Evolutionary conservation across 371 early-diverging fungal species (phyloP), one percentile per base, ranked within the genome.

Genomic region (Saksenaea vasiformis): DNA sequence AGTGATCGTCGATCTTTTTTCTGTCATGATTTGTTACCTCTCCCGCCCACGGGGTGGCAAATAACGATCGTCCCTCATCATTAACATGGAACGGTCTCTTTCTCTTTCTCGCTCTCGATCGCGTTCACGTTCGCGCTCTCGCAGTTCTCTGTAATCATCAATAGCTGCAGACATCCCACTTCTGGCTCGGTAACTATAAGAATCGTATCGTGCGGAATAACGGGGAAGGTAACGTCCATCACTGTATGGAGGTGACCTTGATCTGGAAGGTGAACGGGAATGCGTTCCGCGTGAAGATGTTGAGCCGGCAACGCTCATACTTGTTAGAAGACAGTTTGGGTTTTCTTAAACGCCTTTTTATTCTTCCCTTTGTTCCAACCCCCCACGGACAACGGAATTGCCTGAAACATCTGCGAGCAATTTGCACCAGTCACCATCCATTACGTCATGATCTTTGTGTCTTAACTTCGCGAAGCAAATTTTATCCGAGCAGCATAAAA

Each of bases 301-400:
- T 66, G 82, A 82, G 68, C 82, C 82, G 38, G 79, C 70, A 62
- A 69, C 80, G 71, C 75, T 86, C 85, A 73, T 84, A 70, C 51
- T 47, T 14, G 11, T 39, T 39, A 39, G n/a, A 39, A 14, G 39
- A 39, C 11, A 39, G 39, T 2, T 2, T 31, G 31, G 53, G 74
- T 69, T 56, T 62, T 58, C n/a, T 34, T 66, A 63, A 54, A 66
- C 64, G 34, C 61, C 55, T 54, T 60, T 74, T 60, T 31, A 4
- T 31, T 31, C 31, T 31, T 31, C 31, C 31, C 7, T 31, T 31
- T 31, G 31, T 31, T 31, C 7, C 31, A 7, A 31, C 2, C 31
- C 31, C 31, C 7, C 31, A 31, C 31, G 7, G 7, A 31, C 31
- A 31, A n/a, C n/a, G n/a, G n/a, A 31, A 31, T 31, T 31, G 31